phyloP scores from a whole-genome alignment of 1,139 yeast genomes.

The Zygoascus hellenicus region DNA sequence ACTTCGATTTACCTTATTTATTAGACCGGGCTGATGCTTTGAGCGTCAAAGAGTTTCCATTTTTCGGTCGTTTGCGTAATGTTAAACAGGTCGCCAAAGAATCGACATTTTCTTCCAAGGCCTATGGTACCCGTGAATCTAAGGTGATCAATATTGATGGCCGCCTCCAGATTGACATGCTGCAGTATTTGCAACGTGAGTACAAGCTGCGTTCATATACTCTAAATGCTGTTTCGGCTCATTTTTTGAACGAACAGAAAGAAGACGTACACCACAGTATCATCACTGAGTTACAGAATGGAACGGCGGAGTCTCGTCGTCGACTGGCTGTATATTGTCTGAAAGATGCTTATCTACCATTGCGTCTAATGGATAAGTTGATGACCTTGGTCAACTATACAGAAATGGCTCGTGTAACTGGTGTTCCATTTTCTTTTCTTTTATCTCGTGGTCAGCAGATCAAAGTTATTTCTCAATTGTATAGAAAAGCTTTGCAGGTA shows the following conservation, averaged over 20 bases:
- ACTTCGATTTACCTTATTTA: constrained; percentile 91
- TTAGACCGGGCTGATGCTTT: constrained; percentile 81
- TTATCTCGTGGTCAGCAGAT: constrained; percentile 94
- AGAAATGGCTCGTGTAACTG: constrained; percentile 99
- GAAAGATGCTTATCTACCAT: constrained; percentile 90
- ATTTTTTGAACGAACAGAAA: constrained; percentile 89
- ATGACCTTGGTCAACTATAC: constrained; percentile 97
- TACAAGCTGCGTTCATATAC: constrained; percentile 93
- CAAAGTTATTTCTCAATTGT: constrained; percentile 91
- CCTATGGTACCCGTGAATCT: constrained; percentile 93
- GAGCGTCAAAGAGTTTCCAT: constrained; percentile 66
- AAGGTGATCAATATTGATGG: constrained; percentile 93
- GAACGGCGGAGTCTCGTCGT: constrained; percentile 86
- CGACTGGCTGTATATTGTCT: constrained; percentile 95
- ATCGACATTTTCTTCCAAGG: constrained; percentile 84
- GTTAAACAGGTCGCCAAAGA: constrained; percentile 75
- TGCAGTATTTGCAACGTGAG: constrained; percentile 91
- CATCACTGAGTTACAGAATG: constrained; percentile 90
- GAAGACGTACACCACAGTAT: constrained; percentile 98
- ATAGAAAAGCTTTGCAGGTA: constrained; percentile 81
- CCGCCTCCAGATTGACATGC: constrained; percentile 86
- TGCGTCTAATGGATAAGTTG: constrained; percentile 79
- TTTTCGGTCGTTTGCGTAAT: constrained; percentile 67
- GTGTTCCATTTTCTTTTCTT: constrained; percentile 91
- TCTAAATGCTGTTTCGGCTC: constrained; percentile 90